Percentiles rank a stretch among this genome's conserved stretches.
Conservation (phyloP, 2,329 filamentous ascomycete species). For the Microsporum audouinii region DNA sequence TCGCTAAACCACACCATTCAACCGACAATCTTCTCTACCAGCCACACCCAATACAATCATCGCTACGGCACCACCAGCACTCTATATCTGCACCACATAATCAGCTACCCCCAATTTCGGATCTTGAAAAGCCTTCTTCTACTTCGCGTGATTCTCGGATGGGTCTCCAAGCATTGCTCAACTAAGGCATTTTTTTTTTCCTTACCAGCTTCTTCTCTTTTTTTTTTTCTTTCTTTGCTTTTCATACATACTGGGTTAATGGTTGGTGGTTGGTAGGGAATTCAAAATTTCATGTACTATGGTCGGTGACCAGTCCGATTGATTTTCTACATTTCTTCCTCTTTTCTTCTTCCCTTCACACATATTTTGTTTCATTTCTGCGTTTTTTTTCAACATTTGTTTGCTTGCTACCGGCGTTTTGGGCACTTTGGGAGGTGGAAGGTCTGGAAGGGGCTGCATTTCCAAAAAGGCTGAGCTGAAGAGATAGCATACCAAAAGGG, state of each 20-base stretch:
- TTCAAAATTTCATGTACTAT: conserved; percentile 1
- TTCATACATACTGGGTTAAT: not conserved
- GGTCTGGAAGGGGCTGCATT: not conserved
- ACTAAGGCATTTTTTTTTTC: conserved; percentile 19
- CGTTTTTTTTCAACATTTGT: not conserved
- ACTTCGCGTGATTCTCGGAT: conserved; percentile 29
- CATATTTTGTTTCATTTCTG: not conserved
- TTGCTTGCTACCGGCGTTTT: not conserved
- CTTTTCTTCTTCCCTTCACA: not conserved
- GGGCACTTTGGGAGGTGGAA: not conserved
- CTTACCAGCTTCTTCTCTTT: not conserved
- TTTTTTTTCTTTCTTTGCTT: not conserved
- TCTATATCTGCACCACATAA: conserved; percentile 10
- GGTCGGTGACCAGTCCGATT: conserved; percentile 4
- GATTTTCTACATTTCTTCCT: not conserved
- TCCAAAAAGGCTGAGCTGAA: conserved; percentile 1
- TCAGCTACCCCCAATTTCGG: conserved; percentile 15
- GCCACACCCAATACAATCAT: conserved; percentile 1
- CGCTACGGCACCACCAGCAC: conserved; percentile 6
- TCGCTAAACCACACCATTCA: not conserved
- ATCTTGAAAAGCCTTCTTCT: conserved; percentile 17
- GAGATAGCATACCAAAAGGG: not conserved
- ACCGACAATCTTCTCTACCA: not conserved
- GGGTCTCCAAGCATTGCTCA: conserved; percentile 30
- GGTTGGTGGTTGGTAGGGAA: not conserved